Evolutionary conservation across 495 filamentous ascomycete species (phyloP), one percentile per base, ranked within the genome.

Genomic region (Talaromyces adpressus): DNA sequence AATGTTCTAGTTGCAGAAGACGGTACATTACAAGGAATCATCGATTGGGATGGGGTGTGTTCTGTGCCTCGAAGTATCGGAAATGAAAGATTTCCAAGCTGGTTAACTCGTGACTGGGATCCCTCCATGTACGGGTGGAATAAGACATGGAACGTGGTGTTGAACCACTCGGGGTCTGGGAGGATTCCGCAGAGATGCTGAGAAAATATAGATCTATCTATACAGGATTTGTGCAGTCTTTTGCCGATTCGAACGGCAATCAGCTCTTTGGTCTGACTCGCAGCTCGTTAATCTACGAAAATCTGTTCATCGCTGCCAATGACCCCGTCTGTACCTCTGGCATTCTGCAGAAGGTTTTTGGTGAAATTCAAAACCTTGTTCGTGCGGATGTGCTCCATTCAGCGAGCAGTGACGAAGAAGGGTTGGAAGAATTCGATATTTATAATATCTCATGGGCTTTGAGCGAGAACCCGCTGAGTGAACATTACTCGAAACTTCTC

Each of bases 31-130:
- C 68, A 64, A 16, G 77, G 71, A 4, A 63, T 80, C 49, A 75
- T 81, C n/a, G 80, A 80, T 62, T 80, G 77, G 79, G 78, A 81
- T 54, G 64, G 66, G 11, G 70, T 67, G 23, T 57, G 67, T n/a
- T 68, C 75, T 16, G 59, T 74, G 2, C 75, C 78, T 27, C 71
- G 66, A 14, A 63, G 25, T 51, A n/a, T 65, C 32, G 65, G 63
- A 60, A 65, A 64, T 51, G 61, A 65, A 25, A 34, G 62, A 54
- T 73, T 73, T 61, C 76, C 76, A 1, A 49, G 69, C 1, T 81
- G 73, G 70, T 70, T 80, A 8, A 74, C 69, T 4, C 63, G 67
- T 11, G 75, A 80, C 54, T 77, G 73, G 71, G 69, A 75, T 51
- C 72, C 73, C 23, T 20, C 63, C 1, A 71, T 70, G 68, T 73